These are phyloP conservation scores for Schizosaccharomyces versatilis DNA, from an alignment of 1,139 yeast species.

Conservation along the genomic window DNA sequence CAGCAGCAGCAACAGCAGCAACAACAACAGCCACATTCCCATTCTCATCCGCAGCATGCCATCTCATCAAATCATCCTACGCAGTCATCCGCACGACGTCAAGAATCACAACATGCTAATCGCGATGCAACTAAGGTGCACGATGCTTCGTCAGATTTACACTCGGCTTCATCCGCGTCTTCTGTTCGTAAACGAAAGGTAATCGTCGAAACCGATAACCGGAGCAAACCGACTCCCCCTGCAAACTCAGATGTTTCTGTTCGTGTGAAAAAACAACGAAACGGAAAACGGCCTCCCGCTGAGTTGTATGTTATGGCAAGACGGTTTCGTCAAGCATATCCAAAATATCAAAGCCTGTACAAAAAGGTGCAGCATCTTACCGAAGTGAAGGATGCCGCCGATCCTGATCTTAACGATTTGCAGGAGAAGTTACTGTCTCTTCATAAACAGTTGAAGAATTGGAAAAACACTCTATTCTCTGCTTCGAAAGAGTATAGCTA, in stretches of 20 bases:
- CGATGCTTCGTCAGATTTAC: background rate
- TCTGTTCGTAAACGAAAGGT: background rate
- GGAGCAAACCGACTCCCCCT: background rate
- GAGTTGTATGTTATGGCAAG: background rate
- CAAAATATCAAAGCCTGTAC: background rate
- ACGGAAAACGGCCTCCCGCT: background rate
- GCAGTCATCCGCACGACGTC: too few species aligned
- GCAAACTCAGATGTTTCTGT: background rate
- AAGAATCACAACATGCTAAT: background rate
- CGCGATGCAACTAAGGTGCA: background rate
- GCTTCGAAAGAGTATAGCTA: background rate
- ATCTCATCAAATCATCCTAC: too few species aligned
- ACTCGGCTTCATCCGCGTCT: background rate
- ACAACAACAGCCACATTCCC: too few species aligned
- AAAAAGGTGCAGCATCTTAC: background rate
- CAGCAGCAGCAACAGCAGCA: too few species aligned
- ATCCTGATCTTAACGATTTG: background rate
- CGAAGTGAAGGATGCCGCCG: background rate
- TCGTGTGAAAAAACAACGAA: background rate
- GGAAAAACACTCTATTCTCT: background rate
- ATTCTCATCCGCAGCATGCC: too few species aligned
- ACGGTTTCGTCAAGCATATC: conserved; percentile 1
- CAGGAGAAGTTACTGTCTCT: background rate
- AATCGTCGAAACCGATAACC: too few species aligned
- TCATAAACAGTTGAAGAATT: background rate